A percentile compares a stretch with the other conserved stretches of the same genome.
Evolutionary conservation across 495 filamentous ascomycete species (phyloP).

Genomic region (Aspergillus mulundensis): DNA sequence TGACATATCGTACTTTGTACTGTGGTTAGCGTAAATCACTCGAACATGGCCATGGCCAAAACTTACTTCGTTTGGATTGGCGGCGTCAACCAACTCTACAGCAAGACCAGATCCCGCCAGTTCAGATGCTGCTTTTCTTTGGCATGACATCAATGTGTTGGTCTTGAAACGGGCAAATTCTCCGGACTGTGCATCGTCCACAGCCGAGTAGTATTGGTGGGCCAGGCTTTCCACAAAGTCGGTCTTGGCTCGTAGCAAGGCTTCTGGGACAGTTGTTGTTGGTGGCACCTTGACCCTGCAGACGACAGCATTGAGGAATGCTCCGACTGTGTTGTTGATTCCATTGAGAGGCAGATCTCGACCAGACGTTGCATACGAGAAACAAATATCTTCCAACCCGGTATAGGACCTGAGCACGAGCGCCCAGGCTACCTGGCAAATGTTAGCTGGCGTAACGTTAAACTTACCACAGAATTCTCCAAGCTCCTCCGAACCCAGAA

Average conservation of each 20-base stretch:
- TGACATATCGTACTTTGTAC: slow-evolving; percentile 7
- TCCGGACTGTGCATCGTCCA: slow-evolving; percentile 4
- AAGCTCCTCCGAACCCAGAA: neutral
- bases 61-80: slow-evolving; percentile 10
- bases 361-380: slow-evolving; percentile 29
- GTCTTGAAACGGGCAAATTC: slow-evolving; percentile 7
- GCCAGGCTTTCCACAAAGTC: slow-evolving; percentile 7
- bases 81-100: slow-evolving; percentile 8
- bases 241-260: neutral
- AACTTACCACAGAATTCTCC: slow-evolving; percentile 14
- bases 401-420: slow-evolving; percentile 40
- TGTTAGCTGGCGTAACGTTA: slow-evolving; percentile 14
- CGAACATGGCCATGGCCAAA: neutral
- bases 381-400: slow-evolving; percentile 39
- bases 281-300: slow-evolving; percentile 2
- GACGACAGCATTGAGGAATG: slow-evolving; percentile 6
- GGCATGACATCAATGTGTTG: slow-evolving; percentile 12
- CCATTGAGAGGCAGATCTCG: slow-evolving; percentile 6
- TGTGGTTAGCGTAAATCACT: neutral
- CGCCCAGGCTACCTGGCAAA: slow-evolving; percentile 34
- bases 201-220: slow-evolving; percentile 3
- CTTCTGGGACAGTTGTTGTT: neutral
- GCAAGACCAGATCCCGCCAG: slow-evolving; percentile 5
- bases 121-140: slow-evolving; percentile 8
- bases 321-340: slow-evolving; percentile 8